Base-by-base conservation (phyloP, 768 basidiomycete genomes). In the Coprinellus micaceus region DNA sequence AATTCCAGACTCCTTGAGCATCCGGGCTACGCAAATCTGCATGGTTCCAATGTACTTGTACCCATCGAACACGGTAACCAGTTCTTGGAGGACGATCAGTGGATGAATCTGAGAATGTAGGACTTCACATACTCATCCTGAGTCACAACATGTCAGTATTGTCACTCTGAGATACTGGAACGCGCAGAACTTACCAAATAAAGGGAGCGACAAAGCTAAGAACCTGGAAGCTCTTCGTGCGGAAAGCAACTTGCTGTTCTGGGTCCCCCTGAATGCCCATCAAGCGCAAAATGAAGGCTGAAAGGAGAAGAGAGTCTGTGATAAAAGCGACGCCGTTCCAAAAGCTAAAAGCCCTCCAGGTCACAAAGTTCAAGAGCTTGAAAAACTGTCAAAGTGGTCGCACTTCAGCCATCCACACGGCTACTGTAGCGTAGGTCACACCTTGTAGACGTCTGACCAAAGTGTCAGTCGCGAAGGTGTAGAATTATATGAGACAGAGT, bases 11-110 rank as follows among this genome's bases (percentile, higher is more conserved):
- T 98, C 94, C 65, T 89, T 86, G 59, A 98, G 71, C 94, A 98
- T 98, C 12, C 93, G 80, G 19, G 91, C 85, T 1, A 96, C 85
- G 58, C 94, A 95, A 26, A 98, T 93, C 67, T 96, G 93, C 86
- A 97, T 86, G 0, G 89, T 94, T 7, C 94, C 94, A 45, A 98
- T 84, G 62, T 90, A 90, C 64, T 88, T 89, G 30, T 46, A 49
- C 19, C 10, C 47, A 57, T 52, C 46, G 36, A 92, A 91, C 10
- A 94, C 72, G 0, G 91, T 91, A 21, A 94, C 72, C 2, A 94
- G 71, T 66, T 87, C 91, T 94, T 64, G 12, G 59, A 21, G 49
- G 6, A 19, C 10, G 22, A 22, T 59, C 26, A 51, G 37, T 48
- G 19, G 28, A 22, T 7, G 3, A 37, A 4, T 22, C 29, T 24